Percentiles rank a stretch among this genome's conserved stretches.
phyloP scores from a whole-genome alignment of 371 early-diverging fungal species.

The Phascolomyces articulosus region DNA sequence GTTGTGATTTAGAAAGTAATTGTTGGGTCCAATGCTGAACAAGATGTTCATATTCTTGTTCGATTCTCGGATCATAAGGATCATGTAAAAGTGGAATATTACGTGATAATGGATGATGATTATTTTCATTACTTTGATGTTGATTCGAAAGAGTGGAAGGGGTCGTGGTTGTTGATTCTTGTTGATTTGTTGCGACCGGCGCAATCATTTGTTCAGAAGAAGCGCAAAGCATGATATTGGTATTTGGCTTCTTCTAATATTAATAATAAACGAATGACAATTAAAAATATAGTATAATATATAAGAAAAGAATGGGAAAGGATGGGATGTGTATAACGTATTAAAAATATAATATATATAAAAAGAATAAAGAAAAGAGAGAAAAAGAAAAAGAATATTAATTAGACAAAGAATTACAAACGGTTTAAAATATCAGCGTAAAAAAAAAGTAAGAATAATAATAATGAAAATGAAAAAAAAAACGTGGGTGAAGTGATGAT shows the following conservation, averaged over 20 bases:
- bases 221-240: slow-evolving; percentile 18
- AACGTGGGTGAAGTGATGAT: no score
- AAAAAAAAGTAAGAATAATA: no score
- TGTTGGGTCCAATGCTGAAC: slow-evolving; percentile 37
- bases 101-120: neutral
- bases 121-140: neutral
- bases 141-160: neutral
- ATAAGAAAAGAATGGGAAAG: no score
- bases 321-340: no score
- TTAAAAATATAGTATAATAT: no score
- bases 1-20: slow-evolving; percentile 20
- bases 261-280: no score
- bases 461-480: no score
- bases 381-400: no score
- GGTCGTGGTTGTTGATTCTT: neutral
- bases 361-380: neutral
- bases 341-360: neutral
- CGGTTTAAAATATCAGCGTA: no score
- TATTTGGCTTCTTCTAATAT: no score
- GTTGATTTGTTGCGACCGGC: slow-evolving; percentile 18
- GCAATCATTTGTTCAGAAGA: slow-evolving; percentile 13
- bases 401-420: no score
- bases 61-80: slow-evolving; percentile 21
- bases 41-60: slow-evolving; percentile 39
- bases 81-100: slow-evolving; percentile 12